These are phyloP conservation scores for Rhizopogon vulgaris DNA, from an alignment of 768 basidiomycete species.

Conservation along the genomic window DNA sequence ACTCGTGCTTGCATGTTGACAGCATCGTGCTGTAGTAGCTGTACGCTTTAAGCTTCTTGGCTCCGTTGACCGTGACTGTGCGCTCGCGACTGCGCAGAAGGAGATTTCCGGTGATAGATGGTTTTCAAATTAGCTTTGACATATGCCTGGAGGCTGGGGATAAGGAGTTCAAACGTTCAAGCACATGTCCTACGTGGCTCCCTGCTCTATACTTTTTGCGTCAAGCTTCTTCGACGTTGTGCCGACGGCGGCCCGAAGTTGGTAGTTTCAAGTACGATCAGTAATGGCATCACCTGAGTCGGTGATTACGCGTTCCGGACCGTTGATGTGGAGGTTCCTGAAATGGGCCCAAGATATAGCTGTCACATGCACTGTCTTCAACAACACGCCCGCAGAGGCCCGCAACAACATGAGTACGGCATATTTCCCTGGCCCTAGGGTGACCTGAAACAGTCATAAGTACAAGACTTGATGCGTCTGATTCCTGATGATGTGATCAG, in stretches of 20 bases:
- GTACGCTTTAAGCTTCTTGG: background rate
- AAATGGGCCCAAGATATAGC: background rate
- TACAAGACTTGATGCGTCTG: too few relatives aligned
- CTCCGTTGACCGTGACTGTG: background rate
- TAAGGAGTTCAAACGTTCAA: background rate
- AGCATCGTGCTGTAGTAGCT: background rate
- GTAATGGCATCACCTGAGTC: constrained; percentile 10
- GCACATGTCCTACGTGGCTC: background rate
- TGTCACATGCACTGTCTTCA: constrained; percentile 7
- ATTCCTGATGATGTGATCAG: background rate
- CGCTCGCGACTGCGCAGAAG: background rate
- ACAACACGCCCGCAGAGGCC: background rate
- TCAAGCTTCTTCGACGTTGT: background rate
- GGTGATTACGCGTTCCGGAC: constrained; percentile 17
- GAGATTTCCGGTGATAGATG: background rate
- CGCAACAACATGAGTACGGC: constrained; percentile 6
- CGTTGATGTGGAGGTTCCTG: constrained; percentile 6
- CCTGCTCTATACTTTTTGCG: background rate
- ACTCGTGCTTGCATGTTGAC: background rate
- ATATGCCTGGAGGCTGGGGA: background rate
- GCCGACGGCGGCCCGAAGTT: background rate
- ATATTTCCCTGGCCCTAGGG: constrained; percentile 3
- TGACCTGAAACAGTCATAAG: background rate
- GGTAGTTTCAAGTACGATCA: background rate
- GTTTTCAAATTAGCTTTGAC: background rate